Percentiles rank a stretch among this genome's conserved stretches.
phyloP scores from a whole-genome alignment of 164 flowering plant genomes.

The Brasenia schreberi region DNA sequence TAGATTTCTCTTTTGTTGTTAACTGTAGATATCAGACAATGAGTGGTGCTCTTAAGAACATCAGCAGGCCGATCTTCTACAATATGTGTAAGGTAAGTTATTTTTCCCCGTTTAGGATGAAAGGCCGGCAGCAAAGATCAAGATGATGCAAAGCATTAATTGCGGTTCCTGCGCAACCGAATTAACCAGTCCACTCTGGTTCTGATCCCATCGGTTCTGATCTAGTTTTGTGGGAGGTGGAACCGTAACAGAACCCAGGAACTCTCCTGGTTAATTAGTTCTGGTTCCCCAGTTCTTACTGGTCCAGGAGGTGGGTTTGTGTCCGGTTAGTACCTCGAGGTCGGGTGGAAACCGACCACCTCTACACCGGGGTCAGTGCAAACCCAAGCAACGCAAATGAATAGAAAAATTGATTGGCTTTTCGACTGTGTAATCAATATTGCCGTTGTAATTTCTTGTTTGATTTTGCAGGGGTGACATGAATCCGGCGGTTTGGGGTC shows the following conservation, averaged over 20 bases:
- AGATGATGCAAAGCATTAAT: not conserved
- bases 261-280: not conserved
- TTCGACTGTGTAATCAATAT: not conserved
- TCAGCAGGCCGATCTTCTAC: not conserved
- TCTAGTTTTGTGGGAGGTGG: not conserved
- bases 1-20: not conserved
- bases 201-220: no score
- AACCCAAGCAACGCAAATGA: no score
- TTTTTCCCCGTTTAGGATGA: not conserved
- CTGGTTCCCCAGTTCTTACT: no score
- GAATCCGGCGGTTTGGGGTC: conserved; percentile 40
- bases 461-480: conserved; percentile 26
- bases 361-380: not conserved
- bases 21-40: not conserved
- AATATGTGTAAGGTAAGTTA: not conserved
- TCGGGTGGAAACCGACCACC: not conserved
- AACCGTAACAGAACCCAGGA: no score
- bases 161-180: not conserved
- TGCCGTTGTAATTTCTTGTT: not conserved
- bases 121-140: not conserved
- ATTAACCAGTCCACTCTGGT: no score
- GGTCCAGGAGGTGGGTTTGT: no score
- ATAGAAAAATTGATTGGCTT: not conserved
- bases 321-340: not conserved
- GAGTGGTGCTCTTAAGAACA: not conserved